Conservation (phyloP, 305 asterid species). For the Fraxinus dipetala region DNA sequence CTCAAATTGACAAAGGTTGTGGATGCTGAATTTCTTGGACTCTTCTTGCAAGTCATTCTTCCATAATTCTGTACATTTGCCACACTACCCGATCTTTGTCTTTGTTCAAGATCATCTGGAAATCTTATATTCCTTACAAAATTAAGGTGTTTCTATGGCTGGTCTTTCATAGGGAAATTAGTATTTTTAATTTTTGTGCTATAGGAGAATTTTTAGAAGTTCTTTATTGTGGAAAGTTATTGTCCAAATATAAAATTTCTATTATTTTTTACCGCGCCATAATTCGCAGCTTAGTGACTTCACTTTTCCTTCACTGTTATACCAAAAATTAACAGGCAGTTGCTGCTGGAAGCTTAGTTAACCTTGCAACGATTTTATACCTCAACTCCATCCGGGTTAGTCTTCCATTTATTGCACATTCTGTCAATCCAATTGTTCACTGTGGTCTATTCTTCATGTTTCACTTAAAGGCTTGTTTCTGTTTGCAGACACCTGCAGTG, state of each 20-base stretch:
- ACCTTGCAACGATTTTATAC: slow-evolving; percentile 81
- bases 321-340: slow-evolving; percentile 55
- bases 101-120: background rate
- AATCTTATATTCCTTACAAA: background rate
- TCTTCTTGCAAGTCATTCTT: background rate
- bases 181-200: background rate
- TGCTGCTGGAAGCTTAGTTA: slow-evolving; percentile 95
- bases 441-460: background rate
- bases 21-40: background rate
- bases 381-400: slow-evolving; percentile 69
- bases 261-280: background rate
- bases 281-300: slow-evolving; percentile 14
- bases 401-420: slow-evolving; percentile 17
- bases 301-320: background rate
- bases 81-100: background rate
- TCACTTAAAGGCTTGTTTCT: slow-evolving; percentile 16
- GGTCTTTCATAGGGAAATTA: background rate
- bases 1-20: background rate
- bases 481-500: slow-evolving; percentile 67
- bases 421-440: background rate
- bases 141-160: background rate
- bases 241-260: background rate
- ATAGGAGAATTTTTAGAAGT: background rate
- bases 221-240: background rate
- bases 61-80: background rate